phyloP scores from a whole-genome alignment of 257 asterid species.

The Capsicum rhomboideum region DNA sequence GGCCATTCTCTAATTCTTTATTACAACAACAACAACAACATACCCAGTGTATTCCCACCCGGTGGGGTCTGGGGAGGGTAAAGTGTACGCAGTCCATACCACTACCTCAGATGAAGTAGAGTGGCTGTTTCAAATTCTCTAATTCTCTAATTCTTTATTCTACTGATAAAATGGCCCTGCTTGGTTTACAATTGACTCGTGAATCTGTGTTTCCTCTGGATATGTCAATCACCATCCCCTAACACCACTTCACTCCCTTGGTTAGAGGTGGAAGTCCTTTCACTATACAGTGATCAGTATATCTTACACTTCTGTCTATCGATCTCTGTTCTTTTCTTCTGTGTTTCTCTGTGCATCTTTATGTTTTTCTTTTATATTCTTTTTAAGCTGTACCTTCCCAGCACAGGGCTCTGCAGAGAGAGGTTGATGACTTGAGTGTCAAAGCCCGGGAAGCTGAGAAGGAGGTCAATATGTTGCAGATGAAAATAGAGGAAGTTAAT shows the following conservation, averaged over 20 bases:
- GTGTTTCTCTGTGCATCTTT: not conserved
- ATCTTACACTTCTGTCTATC: not conserved
- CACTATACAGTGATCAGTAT: not conserved
- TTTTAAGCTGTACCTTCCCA: slow-evolving; percentile 14
- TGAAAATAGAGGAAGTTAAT: slow-evolving; percentile 69
- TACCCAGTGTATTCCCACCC: no score
- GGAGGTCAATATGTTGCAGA: slow-evolving; percentile 64
- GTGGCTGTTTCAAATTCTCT: no score
- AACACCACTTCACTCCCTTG: not conserved
- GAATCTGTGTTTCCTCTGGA: not conserved
- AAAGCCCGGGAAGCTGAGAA: slow-evolving; percentile 80
- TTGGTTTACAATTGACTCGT: not conserved
- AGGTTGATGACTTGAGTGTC: slow-evolving; percentile 62
- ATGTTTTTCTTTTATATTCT: not conserved
- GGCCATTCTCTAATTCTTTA: not conserved
- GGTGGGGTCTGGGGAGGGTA: no score
- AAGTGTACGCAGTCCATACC: no score
- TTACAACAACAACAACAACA: no score
- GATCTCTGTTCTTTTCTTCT: not conserved
- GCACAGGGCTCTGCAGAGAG: slow-evolving; percentile 59
- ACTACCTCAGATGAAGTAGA: no score
- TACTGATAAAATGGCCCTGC: not conserved
- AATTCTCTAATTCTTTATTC: not conserved
- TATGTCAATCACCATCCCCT: not conserved
- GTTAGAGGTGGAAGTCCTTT: not conserved